Conservation (phyloP, 192 early-diverging fungal genomes). For the Dissophora ornata region DNA sequence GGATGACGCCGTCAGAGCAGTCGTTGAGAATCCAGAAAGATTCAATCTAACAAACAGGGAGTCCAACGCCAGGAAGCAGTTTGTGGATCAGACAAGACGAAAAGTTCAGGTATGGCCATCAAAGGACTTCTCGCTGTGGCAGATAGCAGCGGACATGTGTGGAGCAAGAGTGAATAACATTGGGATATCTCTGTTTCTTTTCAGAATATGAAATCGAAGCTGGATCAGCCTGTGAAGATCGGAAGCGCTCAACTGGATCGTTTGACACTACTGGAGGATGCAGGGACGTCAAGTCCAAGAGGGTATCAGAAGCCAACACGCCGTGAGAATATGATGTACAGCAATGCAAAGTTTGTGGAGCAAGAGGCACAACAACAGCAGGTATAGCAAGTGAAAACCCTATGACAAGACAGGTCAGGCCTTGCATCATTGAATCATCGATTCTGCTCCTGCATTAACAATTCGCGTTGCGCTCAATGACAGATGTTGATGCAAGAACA, state of each 20-base stretch:
- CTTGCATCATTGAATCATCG: neutral
- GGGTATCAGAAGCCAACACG: conserved; percentile 46
- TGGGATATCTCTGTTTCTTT: no score
- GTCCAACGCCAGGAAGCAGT: conserved; percentile 54
- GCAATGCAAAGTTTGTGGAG: conserved; percentile 51
- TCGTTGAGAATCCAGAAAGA: conserved; percentile 52
- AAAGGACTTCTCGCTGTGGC: no score
- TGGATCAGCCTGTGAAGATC: conserved; percentile 49
- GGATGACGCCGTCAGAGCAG: conserved; percentile 62
- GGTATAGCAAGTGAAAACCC: no score
- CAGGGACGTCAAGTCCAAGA: conserved; percentile 35
- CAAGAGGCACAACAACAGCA: conserved; percentile 48
- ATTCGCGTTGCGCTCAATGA: no score
- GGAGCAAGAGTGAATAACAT: no score
- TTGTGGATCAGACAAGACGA: conserved; percentile 44
- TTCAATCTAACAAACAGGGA: conserved; percentile 56
- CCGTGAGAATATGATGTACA: conserved; percentile 53
- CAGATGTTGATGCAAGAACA: conserved; percentile 70
- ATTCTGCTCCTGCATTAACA: no score
- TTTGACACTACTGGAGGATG: conserved; percentile 37
- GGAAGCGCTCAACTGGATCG: conserved; percentile 42
- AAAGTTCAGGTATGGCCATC: conserved; percentile 39
- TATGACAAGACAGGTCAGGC: no score
- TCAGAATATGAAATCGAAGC: conserved; percentile 45
- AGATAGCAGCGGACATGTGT: no score